A percentile compares a stretch with the other conserved stretches of the same genome.
Evolutionary conservation across 352 stramenopile genomes (phyloP).

Genomic region (Globisporangium echinulatum): DNA sequence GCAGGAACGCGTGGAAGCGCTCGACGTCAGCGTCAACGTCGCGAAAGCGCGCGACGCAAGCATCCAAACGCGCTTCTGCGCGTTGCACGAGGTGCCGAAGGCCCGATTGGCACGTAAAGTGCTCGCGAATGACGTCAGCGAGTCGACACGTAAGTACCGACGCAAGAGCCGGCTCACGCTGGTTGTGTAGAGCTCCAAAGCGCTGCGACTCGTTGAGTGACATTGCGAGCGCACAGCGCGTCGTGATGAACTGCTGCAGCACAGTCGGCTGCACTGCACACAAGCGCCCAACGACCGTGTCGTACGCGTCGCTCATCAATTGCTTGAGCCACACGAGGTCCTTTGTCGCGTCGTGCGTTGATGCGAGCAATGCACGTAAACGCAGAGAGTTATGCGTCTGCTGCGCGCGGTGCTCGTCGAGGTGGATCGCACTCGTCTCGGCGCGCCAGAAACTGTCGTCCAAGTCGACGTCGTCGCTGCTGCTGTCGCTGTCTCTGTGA

Average conservation of each 20-base stretch:
- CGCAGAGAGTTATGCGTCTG: constrained; percentile 1
- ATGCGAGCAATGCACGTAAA: constrained; percentile 24
- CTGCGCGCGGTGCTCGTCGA: constrained; percentile 21
- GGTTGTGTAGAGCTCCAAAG: constrained; percentile 8
- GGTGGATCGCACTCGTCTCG: constrained; percentile 8
- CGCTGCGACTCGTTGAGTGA: constrained; percentile 39
- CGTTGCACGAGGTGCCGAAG: constrained; percentile 49
- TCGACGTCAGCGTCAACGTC: constrained; percentile 46
- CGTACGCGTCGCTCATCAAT: constrained; percentile 67
- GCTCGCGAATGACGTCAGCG: constrained; percentile 31
- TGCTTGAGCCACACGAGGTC: constrained; percentile 46
- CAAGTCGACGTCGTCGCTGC: constrained; percentile 13
- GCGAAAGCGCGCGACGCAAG: constrained; percentile 29
- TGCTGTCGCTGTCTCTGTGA: background rate
- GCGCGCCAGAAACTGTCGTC: constrained; percentile 14
- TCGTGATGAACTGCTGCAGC: constrained; percentile 22
- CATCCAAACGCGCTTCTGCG: constrained; percentile 24
- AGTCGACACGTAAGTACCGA: constrained; percentile 8
- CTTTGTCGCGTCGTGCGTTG: constrained; percentile 40
- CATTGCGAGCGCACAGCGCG: constrained; percentile 35
- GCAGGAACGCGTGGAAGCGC: constrained; percentile 51
- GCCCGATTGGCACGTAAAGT: constrained; percentile 62
- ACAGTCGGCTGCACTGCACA: constrained; percentile 20
- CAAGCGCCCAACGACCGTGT: constrained; percentile 47
- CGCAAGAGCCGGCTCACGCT: background rate